These are phyloP conservation scores for Pulveroboletus sp. DNA, from an alignment of 768 basidiomycete genomes.

Conservation along the genomic window DNA sequence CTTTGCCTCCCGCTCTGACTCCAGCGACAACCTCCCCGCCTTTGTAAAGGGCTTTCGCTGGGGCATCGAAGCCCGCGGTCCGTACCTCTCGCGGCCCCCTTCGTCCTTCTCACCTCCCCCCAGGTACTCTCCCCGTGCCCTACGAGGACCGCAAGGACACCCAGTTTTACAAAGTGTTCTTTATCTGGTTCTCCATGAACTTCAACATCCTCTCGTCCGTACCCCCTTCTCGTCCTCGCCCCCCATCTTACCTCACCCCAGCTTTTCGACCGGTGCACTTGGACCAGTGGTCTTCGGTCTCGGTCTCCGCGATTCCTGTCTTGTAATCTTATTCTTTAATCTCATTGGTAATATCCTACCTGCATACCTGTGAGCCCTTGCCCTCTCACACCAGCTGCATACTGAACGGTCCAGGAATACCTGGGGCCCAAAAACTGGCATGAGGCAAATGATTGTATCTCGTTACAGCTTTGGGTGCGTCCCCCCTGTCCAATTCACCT, in stretches of 20 bases:
- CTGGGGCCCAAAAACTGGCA: slow-evolving; percentile 76
- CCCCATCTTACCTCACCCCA: slow-evolving; percentile 18
- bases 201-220: slow-evolving; percentile 58
- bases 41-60: slow-evolving; percentile 24
- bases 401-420: slow-evolving; percentile 40
- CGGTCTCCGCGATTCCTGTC: slow-evolving; percentile 56
- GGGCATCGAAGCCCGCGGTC: slow-evolving; percentile 33
- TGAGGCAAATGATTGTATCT: slow-evolving; percentile 78
- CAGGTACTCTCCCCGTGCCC: slow-evolving; percentile 53
- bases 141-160: slow-evolving; percentile 49
- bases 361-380: slow-evolving; percentile 49
- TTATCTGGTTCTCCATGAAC: slow-evolving; percentile 69
- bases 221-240: background rate
- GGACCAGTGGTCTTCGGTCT: slow-evolving; percentile 62
- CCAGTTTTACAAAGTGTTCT: slow-evolving; percentile 63
- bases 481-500: slow-evolving; percentile 33
- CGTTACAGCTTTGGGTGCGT: slow-evolving; percentile 53
- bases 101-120: background rate
- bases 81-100: background rate
- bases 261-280: slow-evolving; percentile 65
- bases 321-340: slow-evolving; percentile 68
- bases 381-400: background rate
- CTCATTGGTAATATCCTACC: slow-evolving; percentile 54
- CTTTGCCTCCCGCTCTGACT: slow-evolving; percentile 15
- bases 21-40: background rate